Evolutionary conservation across 305 asterid genomes (phyloP), one percentile per base, ranked within the genome.

Genomic region (Fraxinus angustifolia): DNA sequence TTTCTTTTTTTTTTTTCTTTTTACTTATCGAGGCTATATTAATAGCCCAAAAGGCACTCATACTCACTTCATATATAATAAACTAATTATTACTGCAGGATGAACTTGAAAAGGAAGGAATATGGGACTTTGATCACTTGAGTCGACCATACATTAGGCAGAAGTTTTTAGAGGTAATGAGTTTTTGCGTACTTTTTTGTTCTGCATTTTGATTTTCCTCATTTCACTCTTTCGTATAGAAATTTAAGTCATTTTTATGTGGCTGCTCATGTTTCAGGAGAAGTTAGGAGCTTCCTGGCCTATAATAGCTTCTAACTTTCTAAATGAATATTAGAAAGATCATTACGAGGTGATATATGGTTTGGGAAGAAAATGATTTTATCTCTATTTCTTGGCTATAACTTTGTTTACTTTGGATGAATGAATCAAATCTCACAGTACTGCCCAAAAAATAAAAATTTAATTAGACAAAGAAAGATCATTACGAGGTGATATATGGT

Each of bases 51-150:
- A 10, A 62, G 26, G 73, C 60, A 71, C 68, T 79, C 12, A 56
- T 26, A 16, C 74, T 45, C 33, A 28, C 35, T 82, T n/a, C 56
- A 76, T 70, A 62, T 73, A 21, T 16, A 16, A 56, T 78, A 34
- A 4, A 79, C 73, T 50, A n/a, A 31, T 40, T 31, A 68, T 33
- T 71, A 80, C 83, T 80, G 83, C 80, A 94, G 98, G 99, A 92
- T 82, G 98, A 96, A 82, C 97, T 96, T 77, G 99, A 94, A 88
- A 88, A 48, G 81, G 99, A 96, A 89, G 97, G 99, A 84, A 73
- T 96, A 81, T 94, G 99, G 98, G 99, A 96, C 88, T 93, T 96
- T 31, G 84, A 96, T 83, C 97, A 94, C 80, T 86, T 94, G 90
- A 90, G 94, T 87, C 90, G 81, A 76, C 99, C 99, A 60, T 90